Percentiles rank a stretch among this genome's conserved stretches.
phyloP scores from a whole-genome alignment of 441 rosid species.

The Populus tomentosa region DNA sequence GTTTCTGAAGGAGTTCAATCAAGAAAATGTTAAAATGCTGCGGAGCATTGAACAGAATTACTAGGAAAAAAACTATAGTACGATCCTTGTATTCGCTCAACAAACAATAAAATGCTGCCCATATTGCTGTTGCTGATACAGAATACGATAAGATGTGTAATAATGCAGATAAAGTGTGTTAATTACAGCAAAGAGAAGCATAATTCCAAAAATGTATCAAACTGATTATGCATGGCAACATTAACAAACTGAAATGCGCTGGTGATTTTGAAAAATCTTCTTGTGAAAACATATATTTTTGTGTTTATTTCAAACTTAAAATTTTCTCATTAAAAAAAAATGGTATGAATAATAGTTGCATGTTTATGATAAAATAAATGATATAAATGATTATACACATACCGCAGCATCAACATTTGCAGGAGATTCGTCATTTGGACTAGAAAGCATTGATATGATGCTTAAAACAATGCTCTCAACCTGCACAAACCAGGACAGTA shows the following conservation, averaged over 20 bases:
- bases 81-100: neutral
- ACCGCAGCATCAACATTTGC: slow-evolving; percentile 95
- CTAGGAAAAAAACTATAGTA: neutral
- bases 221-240: neutral
- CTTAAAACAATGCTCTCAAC: slow-evolving; percentile 94
- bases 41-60: neutral
- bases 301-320: neutral
- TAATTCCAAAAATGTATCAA: neutral
- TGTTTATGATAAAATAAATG: too few species aligned
- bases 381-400: slow-evolving; percentile 34
- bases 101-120: neutral
- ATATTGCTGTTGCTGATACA: neutral
- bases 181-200: neutral
- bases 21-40: neutral
- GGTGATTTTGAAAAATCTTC: neutral
- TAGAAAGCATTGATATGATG: slow-evolving; percentile 91
- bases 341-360: too few species aligned
- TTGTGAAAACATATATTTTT: neutral
- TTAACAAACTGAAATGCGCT: neutral
- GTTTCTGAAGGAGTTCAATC: slow-evolving; percentile 33
- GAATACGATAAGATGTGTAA: neutral
- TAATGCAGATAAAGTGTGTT: neutral
- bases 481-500: slow-evolving; percentile 27
- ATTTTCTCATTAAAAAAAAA: neutral
- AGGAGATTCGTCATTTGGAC: slow-evolving; percentile 91